Evolutionary conservation across 495 filamentous ascomycete genomes (phyloP), one percentile per base, ranked within the genome.

Genomic region (Xeromyces bisporus): DNA sequence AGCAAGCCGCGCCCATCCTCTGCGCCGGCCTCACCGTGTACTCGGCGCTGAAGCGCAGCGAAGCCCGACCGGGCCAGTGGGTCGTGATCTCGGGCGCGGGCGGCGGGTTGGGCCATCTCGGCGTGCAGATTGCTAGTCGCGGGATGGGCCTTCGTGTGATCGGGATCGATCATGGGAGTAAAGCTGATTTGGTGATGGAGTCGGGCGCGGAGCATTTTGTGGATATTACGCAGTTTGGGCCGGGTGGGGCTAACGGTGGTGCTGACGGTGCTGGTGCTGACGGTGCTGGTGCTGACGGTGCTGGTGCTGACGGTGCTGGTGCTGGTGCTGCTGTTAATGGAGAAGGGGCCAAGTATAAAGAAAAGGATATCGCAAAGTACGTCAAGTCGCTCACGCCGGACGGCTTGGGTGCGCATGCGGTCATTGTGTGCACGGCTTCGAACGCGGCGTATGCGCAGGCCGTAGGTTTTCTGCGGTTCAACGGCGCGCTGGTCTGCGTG

Each of bases 161-260:
- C 33, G 75, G 72, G 15, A 67, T 82, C 44, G 77, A 82, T 49
- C 56, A 66, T 41, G 67, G 70, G 28, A 62, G 56, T 32, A 81
- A 81, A 44, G 62, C 69, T 35, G 51, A 64, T 2, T 40, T 76
- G n/a, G 66, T 73, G 16, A 59, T 62, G 13, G 57, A 60, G 0
- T 70, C 56, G 20, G 77, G 77, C 1, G 77, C 75, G 2, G 75
- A 81, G 48, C 58, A 66, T 34, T 82, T 81, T 46, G 55, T 83
- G 33, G 75, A 77, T 35, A 48, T 74, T 29, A 70, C 67, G n/a
- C 59, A 69, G 34, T 66, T 64, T 42, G n/a, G n/a, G n/a, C 52
- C 54, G 1, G 49, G 46, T 8, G 62, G 66, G 39, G 62, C 69
- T 17, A 53, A 58, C 5, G 48, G 50, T 18, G 51, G 44, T 10